These are phyloP conservation scores for Blastomyces emzantsi DNA, from an alignment of 2,329 filamentous ascomycete genomes.

Conservation along the genomic window DNA sequence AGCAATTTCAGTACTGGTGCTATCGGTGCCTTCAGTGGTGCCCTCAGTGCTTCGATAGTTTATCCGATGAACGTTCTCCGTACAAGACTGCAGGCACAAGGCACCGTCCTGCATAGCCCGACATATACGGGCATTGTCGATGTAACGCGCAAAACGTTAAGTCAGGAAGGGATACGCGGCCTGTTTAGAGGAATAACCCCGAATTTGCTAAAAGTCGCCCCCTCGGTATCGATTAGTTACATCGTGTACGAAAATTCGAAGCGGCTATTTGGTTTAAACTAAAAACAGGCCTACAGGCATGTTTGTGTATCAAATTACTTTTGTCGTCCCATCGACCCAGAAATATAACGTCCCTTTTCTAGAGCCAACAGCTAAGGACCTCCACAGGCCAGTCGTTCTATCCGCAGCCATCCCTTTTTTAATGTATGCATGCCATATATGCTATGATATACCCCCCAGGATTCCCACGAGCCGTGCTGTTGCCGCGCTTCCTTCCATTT, in stretches of 20 bases:
- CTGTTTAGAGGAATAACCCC: conserved; percentile 93
- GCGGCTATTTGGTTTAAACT: conserved; percentile 50
- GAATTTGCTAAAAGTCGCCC: conserved; percentile 91
- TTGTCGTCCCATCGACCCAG: neutral
- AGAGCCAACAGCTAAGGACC: too few relatives aligned
- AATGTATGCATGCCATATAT: neutral
- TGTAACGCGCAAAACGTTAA: conserved; percentile 72
- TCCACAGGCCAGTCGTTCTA: neutral
- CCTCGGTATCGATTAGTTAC: conserved; percentile 91
- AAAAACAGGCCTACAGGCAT: conserved; percentile 14
- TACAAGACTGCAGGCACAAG: conserved; percentile 87
- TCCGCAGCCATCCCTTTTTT: neutral
- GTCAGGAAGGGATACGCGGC: conserved; percentile 72
- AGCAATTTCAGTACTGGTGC: conserved; percentile 76
- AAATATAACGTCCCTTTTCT: neutral
- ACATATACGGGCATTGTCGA: conserved; percentile 90
- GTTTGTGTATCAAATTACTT: neutral
- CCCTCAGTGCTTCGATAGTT: conserved; percentile 84
- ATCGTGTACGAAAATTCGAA: conserved; percentile 90
- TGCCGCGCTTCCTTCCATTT: neutral
- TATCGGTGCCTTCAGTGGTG: conserved; percentile 85
- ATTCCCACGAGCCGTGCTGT: neutral
- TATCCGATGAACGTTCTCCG: conserved; percentile 92
- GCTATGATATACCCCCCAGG: neutral
- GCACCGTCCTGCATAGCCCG: conserved; percentile 79